Conservation (phyloP, 1,284 basidiomycete species). For the Agroathelia rolfsii region DNA sequence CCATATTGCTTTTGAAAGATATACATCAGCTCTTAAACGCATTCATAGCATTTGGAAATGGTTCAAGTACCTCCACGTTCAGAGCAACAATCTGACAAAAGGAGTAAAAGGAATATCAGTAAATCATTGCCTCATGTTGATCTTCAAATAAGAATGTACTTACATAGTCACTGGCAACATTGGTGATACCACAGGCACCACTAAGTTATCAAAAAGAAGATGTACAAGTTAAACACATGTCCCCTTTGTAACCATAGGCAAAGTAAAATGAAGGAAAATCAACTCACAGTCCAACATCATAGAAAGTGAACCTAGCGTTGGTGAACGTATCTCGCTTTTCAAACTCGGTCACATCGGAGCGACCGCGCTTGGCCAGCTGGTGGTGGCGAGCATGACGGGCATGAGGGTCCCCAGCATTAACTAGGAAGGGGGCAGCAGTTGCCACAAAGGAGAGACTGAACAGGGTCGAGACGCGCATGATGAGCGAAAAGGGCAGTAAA, state of each 20-base stretch:
- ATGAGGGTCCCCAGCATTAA: too few species aligned
- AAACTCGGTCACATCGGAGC: constrained; percentile 27
- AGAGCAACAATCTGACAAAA: constrained; percentile 30
- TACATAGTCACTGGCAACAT: constrained; percentile 39
- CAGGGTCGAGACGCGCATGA: too few species aligned
- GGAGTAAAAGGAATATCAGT: constrained; percentile 2
- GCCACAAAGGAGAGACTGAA: constrained; percentile 28
- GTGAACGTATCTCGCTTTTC: constrained; percentile 24
- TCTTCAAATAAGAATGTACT: constrained; percentile 26
- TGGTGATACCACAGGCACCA: constrained; percentile 46
- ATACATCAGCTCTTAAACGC: constrained; percentile 6
- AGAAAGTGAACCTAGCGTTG: constrained; percentile 36
- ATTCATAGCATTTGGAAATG: constrained; percentile 1
- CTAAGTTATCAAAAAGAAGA: constrained; percentile 18
- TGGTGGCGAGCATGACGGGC: constrained; percentile 28
- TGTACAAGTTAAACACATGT: constrained; percentile 3
- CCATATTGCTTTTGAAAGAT: constrained; percentile 36
- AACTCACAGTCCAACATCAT: constrained; percentile 46
- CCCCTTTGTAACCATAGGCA: background rate
- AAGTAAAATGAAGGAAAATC: background rate
- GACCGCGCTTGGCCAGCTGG: constrained; percentile 32
- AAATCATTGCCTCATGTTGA: constrained; percentile 27
- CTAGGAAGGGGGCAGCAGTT: too few species aligned
- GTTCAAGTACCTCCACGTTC: constrained; percentile 25
- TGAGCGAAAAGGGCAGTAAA: too few species aligned